phyloP scores from a whole-genome alignment of 1,139 yeast genomes.

The Pichia sp. region DNA sequence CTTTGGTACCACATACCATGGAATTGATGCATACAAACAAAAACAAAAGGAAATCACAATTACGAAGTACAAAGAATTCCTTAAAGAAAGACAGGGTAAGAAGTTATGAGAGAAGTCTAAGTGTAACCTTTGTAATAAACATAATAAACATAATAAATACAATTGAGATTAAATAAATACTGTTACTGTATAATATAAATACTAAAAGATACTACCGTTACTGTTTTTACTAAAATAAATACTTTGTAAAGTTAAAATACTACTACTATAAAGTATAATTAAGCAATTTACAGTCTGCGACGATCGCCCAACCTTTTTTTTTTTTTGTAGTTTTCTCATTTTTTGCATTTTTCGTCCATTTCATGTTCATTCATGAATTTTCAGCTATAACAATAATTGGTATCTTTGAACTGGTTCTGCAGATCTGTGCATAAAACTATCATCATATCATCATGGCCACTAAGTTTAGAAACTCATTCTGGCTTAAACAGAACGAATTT shows the following conservation, averaged over 20 bases:
- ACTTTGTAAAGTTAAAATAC: too few relatives aligned
- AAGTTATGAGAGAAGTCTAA: neutral
- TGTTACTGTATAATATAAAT: too few relatives aligned
- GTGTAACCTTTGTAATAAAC: neutral
- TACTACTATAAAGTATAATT: too few relatives aligned
- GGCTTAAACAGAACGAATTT: slow-evolving; percentile 48
- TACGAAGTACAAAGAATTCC: slow-evolving; percentile 54
- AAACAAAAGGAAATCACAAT: slow-evolving; percentile 55
- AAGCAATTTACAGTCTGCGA: too few relatives aligned
- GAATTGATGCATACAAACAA: slow-evolving; percentile 51
- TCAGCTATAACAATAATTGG: too few relatives aligned
- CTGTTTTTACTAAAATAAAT: too few relatives aligned
- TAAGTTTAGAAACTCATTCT: slow-evolving; percentile 31
- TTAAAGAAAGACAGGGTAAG: slow-evolving; percentile 36
- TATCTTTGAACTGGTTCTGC: too few relatives aligned
- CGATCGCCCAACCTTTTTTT: neutral
- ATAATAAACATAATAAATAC: too few relatives aligned
- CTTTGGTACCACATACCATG: slow-evolving; percentile 66
- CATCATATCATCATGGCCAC: slow-evolving; percentile 29
- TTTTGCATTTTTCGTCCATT: neutral
- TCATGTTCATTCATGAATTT: neutral
- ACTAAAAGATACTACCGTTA: too few relatives aligned
- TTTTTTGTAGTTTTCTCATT: neutral
- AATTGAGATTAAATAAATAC: too few relatives aligned
- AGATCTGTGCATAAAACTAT: too few relatives aligned